Evolutionary conservation across 2,329 filamentous ascomycete species (phyloP).

Genomic region (Epichloe sibirici): DNA sequence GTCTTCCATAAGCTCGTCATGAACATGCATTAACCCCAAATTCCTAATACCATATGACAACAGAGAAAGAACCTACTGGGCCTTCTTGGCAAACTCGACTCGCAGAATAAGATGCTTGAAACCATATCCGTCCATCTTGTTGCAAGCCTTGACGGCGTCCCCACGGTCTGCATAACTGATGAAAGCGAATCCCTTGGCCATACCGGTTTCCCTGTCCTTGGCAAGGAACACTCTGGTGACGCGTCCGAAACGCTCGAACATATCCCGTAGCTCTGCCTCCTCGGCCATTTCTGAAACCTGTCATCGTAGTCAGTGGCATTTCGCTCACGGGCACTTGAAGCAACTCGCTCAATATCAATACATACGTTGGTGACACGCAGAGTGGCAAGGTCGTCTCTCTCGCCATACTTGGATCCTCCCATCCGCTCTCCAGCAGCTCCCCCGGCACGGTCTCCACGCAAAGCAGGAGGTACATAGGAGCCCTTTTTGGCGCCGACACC

Average conservation of each 20-base stretch:
- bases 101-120: slow-evolving; percentile 79
- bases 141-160: slow-evolving; percentile 85
- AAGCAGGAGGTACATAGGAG: slow-evolving; percentile 87
- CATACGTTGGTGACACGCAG: slow-evolving; percentile 94
- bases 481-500: slow-evolving; percentile 55
- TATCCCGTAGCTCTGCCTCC: slow-evolving; percentile 86
- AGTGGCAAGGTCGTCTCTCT: slow-evolving; percentile 92
- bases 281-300: slow-evolving; percentile 95
- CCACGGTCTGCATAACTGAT: slow-evolving; percentile 87
- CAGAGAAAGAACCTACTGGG: slow-evolving; percentile 24
- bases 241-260: slow-evolving; percentile 95
- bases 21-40: slow-evolving; percentile 4
- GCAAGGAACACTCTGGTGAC: slow-evolving; percentile 96
- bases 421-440: slow-evolving; percentile 67
- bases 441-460: slow-evolving; percentile 55
- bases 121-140: slow-evolving; percentile 95
- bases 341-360: slow-evolving; percentile 14
- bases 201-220: slow-evolving; percentile 90
- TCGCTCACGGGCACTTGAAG: slow-evolving; percentile 1
- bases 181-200: slow-evolving; percentile 98
- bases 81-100: slow-evolving; percentile 80
- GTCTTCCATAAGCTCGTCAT: not conserved
- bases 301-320: slow-evolving; percentile 16
- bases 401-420: slow-evolving; percentile 67
- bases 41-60: slow-evolving; percentile 1